phyloP scores from a whole-genome alignment of 2,329 filamentous ascomycete species.

The Paramyrothecium roridum region DNA sequence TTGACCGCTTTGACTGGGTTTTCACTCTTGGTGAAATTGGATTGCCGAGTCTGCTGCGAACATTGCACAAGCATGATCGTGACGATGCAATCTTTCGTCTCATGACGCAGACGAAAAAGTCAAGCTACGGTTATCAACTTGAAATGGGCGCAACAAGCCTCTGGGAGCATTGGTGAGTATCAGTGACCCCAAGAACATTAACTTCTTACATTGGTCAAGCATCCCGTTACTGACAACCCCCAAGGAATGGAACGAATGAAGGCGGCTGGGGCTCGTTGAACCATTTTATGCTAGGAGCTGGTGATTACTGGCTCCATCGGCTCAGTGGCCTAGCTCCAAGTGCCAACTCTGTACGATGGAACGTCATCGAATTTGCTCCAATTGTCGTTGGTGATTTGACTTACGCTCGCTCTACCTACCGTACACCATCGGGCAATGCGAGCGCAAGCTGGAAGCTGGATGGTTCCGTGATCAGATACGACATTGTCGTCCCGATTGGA shows the following conservation, averaged over 20 bases:
- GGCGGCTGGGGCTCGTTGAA: background rate
- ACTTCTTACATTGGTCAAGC: too few species aligned
- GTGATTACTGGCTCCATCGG: background rate
- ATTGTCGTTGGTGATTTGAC: background rate
- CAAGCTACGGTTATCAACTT: background rate
- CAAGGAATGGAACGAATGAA: background rate
- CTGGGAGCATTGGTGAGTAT: background rate
- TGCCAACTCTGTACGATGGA: background rate
- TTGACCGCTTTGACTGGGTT: background rate
- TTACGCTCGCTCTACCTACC: background rate
- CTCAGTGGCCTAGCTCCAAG: background rate
- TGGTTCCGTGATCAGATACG: background rate
- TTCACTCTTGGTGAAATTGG: background rate
- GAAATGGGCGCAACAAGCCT: background rate
- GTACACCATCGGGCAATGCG: background rate
- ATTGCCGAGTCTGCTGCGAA: background rate
- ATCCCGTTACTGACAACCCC: too few species aligned
- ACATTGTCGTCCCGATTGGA: background rate
- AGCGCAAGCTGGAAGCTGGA: background rate
- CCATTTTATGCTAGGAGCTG: background rate
- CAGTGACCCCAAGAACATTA: too few species aligned
- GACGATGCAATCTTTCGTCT: background rate
- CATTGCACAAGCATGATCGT: background rate
- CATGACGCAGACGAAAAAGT: background rate
- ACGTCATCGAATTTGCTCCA: background rate